These are phyloP conservation scores for Brasilioporus rufonigricans DNA, from an alignment of 768 basidiomycete genomes.

Conservation along the genomic window DNA sequence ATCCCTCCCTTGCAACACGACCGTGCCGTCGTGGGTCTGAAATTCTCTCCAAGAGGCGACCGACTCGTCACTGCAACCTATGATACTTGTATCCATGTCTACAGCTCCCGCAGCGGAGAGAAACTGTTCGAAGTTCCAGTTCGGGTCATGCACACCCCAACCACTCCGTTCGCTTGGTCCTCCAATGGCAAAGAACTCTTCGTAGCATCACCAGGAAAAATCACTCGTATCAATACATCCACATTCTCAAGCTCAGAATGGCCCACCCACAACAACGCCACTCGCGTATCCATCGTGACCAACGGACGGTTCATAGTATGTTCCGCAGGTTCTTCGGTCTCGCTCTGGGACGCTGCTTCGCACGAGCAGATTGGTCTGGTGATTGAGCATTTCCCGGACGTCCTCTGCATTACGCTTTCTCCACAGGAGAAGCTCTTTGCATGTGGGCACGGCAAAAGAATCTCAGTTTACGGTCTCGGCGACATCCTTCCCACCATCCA, in stretches of 20 bases:
- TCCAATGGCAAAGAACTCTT: neutral
- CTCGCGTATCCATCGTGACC: neutral
- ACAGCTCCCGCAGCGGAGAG: neutral
- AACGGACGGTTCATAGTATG: neutral
- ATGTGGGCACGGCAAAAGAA: neutral
- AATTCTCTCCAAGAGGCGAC: neutral
- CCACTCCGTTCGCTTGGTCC: slow-evolving; percentile 1
- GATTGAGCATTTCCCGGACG: neutral
- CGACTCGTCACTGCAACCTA: neutral
- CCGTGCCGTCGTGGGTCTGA: neutral
- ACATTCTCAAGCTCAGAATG: neutral
- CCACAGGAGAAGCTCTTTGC: neutral
- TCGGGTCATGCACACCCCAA: neutral
- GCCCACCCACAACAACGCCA: neutral
- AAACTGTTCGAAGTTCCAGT: neutral
- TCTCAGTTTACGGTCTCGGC: neutral
- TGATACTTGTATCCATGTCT: neutral
- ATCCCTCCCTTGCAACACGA: neutral
- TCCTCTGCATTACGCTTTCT: neutral
- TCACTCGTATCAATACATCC: neutral
- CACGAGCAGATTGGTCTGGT: neutral
- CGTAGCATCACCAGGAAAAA: neutral
- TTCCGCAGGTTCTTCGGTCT: neutral
- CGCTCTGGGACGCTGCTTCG: neutral
- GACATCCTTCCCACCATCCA: neutral